A percentile compares a stretch with the other conserved stretches of the same genome.
Conservation (phyloP, 306 rosid genomes). For the Lathyrus oleraceus region DNA sequence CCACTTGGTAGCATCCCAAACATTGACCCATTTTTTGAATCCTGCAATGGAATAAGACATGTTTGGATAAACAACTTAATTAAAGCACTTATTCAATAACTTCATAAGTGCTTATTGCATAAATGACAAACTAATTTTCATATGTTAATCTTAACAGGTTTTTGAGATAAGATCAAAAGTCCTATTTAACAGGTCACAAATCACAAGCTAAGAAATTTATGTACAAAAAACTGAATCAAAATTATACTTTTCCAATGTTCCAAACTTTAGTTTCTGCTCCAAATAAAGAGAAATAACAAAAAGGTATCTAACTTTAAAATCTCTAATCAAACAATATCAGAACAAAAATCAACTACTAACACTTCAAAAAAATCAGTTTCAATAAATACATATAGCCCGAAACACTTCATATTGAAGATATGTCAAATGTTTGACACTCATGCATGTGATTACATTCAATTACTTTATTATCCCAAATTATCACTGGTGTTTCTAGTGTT, state of each 20-base stretch:
- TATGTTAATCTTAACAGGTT: not conserved
- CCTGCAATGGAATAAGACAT: slow-evolving; percentile 26
- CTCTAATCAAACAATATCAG: not conserved
- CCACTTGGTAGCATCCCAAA: slow-evolving; percentile 57
- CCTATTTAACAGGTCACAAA: not conserved
- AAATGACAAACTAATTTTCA: not conserved
- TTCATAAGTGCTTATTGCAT: not conserved
- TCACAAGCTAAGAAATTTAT: not conserved
- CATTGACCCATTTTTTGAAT: slow-evolving; percentile 65
- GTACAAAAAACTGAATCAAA: not conserved
- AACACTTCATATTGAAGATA: not conserved
- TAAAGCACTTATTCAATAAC: not conserved
- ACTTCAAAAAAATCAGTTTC: not conserved
- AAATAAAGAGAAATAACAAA: not conserved
- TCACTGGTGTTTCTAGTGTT: too few relatives aligned
- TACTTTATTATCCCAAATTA: not conserved
- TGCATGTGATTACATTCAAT: not conserved
- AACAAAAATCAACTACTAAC: slow-evolving; percentile 2
- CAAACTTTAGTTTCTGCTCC: not conserved
- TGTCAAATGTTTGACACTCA: not conserved
- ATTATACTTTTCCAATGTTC: not conserved
- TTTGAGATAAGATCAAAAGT: not conserved
- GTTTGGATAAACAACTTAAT: not conserved
- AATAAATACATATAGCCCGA: not conserved
- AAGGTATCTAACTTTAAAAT: not conserved